These are phyloP conservation scores for Xylaria arbuscula DNA, from an alignment of 2,329 filamentous ascomycete genomes.

Conservation along the genomic window DNA sequence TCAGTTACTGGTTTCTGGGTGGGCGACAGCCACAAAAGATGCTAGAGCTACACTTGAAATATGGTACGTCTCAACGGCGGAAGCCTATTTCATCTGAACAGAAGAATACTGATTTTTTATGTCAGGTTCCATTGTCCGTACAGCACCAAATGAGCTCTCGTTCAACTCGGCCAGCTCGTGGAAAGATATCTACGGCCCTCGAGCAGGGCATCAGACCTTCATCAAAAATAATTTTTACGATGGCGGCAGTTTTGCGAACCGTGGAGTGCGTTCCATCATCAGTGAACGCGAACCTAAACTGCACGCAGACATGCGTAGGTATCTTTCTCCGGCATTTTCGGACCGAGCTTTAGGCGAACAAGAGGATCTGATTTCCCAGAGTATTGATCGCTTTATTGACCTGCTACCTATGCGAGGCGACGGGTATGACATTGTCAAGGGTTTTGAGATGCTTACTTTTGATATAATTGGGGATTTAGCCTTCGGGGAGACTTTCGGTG, in stretches of 20 bases:
- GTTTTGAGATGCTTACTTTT: background rate
- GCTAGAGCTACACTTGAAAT: conserved; percentile 6
- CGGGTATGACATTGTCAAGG: background rate
- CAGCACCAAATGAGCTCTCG: conserved; percentile 13
- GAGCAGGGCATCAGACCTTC: background rate
- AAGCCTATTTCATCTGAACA: background rate
- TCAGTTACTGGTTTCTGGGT: background rate
- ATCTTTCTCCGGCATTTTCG: conserved; percentile 10
- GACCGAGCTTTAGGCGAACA: conserved; percentile 5
- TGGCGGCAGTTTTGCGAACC: background rate
- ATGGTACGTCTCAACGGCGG: background rate
- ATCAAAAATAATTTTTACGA: background rate
- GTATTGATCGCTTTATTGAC: background rate
- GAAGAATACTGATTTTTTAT: background rate
- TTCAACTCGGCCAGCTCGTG: conserved; percentile 5
- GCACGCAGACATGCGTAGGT: conserved; percentile 6
- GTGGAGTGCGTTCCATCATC: background rate
- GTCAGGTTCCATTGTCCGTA: conserved; percentile 6
- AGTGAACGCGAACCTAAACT: background rate
- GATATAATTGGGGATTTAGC: conserved; percentile 1
- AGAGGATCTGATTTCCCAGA: background rate
- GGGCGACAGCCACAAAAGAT: conserved; percentile 1
- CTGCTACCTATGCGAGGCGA: background rate
- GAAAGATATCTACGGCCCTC: conserved; percentile 7
- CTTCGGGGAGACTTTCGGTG: background rate